A percentile compares a stretch with the other conserved stretches of the same genome.
Evolutionary conservation across 1,139 yeast genomes (phyloP).

Genomic region (Pichia sp.): DNA sequence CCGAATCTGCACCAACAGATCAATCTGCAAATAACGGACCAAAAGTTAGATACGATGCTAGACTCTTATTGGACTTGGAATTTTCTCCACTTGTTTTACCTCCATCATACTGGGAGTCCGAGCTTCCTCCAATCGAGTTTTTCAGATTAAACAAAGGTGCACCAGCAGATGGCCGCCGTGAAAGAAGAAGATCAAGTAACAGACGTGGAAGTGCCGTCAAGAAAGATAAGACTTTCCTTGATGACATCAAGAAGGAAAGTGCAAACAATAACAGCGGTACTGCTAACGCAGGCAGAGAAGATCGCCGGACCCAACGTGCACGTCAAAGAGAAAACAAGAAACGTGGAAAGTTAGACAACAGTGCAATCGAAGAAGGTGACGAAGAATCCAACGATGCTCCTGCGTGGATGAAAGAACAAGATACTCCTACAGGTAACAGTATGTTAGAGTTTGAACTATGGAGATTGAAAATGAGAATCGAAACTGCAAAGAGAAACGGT

Average conservation of each 20-base stretch:
- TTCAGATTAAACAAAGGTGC: slow-evolving; percentile 10
- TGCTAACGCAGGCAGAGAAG: slow-evolving; percentile 13
- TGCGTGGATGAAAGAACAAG: slow-evolving; percentile 49
- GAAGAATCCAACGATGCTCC: slow-evolving; percentile 46
- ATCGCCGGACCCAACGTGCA: slow-evolving; percentile 17
- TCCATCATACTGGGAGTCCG: slow-evolving; percentile 6
- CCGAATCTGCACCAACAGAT: too few species aligned
- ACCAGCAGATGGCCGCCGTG: background rate
- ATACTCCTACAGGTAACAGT: slow-evolving; percentile 45
- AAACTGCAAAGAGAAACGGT: slow-evolving; percentile 54
- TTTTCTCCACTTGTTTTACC: slow-evolving; percentile 35
- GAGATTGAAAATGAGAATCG: slow-evolving; percentile 59
- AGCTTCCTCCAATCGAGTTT: slow-evolving; percentile 17
- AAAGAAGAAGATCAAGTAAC: slow-evolving; percentile 11
- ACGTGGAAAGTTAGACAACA: slow-evolving; percentile 15
- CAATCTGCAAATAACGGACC: too few species aligned
- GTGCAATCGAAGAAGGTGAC: slow-evolving; percentile 31
- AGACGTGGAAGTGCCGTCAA: slow-evolving; percentile 19
- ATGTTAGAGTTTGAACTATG: slow-evolving; percentile 72
- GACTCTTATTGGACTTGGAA: slow-evolving; percentile 37
- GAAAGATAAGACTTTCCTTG: background rate
- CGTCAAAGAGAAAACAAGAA: slow-evolving; percentile 20
- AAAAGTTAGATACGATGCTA: slow-evolving; percentile 17
- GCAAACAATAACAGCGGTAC: background rate
- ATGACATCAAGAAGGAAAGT: background rate